Percentiles rank a stretch among this genome's conserved stretches.
Conservation (phyloP, 768 basidiomycete genomes). For the Coprinellus aureogranulatus region DNA sequence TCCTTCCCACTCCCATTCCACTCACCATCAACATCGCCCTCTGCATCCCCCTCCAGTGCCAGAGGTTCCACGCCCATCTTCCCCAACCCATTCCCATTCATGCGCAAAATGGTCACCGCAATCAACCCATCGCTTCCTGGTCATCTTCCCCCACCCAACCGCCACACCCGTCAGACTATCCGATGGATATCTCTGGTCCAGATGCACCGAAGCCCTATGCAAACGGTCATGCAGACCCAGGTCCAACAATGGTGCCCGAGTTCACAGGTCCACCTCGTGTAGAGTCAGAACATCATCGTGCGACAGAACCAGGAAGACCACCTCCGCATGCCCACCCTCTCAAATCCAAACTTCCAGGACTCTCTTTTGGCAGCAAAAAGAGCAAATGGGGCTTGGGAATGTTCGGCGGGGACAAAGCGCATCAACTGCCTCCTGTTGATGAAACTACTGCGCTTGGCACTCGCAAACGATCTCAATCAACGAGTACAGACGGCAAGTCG, state of each 20-base stretch:
- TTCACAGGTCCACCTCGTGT: slow-evolving; percentile 44
- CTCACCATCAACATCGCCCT: slow-evolving; percentile 29
- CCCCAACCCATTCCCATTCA: slow-evolving; percentile 19
- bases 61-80: slow-evolving; percentile 46
- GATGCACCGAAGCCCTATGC: slow-evolving; percentile 44
- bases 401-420: slow-evolving; percentile 73
- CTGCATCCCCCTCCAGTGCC: slow-evolving; percentile 39
- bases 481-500: slow-evolving; percentile 71
- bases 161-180: slow-evolving; percentile 41
- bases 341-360: slow-evolving; percentile 55
- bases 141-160: slow-evolving; percentile 16
- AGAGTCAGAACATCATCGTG: slow-evolving; percentile 20
- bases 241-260: slow-evolving; percentile 53
- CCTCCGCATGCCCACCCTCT: slow-evolving; percentile 35
- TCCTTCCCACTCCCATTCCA: slow-evolving; percentile 48
- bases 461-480: slow-evolving; percentile 77
- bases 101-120: slow-evolving; percentile 26
- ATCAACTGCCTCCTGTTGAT: slow-evolving; percentile 71
- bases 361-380: slow-evolving; percentile 69
- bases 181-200: slow-evolving; percentile 65
- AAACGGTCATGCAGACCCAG: slow-evolving; percentile 47
- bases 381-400: slow-evolving; percentile 65
- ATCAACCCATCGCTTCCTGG: slow-evolving; percentile 31
- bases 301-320: slow-evolving; percentile 30
- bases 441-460: slow-evolving; percentile 65